Base-by-base conservation (phyloP, 2,329 filamentous ascomycete genomes). In the Paracamarosporium sp. region DNA sequence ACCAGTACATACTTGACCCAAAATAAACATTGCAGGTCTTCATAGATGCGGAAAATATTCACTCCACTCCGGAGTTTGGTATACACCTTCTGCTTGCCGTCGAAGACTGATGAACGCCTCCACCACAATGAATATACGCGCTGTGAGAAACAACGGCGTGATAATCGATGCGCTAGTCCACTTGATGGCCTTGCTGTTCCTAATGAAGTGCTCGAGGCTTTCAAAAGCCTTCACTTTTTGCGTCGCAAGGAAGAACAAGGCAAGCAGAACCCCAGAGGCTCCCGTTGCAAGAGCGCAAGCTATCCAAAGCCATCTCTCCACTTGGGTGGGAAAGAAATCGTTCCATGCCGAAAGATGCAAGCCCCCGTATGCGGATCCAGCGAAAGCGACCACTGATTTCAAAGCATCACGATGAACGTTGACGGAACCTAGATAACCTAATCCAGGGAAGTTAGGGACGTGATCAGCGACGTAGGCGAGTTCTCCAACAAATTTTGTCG, bases 331-430 rank as follows among this genome's bases (percentile, higher is more conserved):
- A 24, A 73, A 74, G 43, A 52, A 62, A 24, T 67, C 64, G 51
- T 70, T 63, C 71, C 70, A 74, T 2, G 70, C 71, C 4, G 69
- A 59, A 5, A 70, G 58, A 52, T 74, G 72, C 6, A 74, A 56
- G 12, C 58, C 70, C 17, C 69, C 67, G 51, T 70, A 74, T 9
- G 60, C 65, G 28, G 69, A 59, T 24, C 57, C 66, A 12, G 68
- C 65, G 20, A 71, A 61, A 27, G 67, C 68, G 13, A 70, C 62
- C 1, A 64, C 59, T 3, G 61, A 62, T 53, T 63, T 66, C 31
- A 62, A 51, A 35, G 38, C 47, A 38, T 61, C 67, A 40, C 56
- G 66, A 50, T 59, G 66, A 31, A 62, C 62, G 55, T 63, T 71
- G 36, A 60, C 61, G 25, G 50, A 65, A 30, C 70, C 70, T 12